Conservation (phyloP, 2,329 filamentous ascomycete genomes). For the Microascus cirrosus region DNA sequence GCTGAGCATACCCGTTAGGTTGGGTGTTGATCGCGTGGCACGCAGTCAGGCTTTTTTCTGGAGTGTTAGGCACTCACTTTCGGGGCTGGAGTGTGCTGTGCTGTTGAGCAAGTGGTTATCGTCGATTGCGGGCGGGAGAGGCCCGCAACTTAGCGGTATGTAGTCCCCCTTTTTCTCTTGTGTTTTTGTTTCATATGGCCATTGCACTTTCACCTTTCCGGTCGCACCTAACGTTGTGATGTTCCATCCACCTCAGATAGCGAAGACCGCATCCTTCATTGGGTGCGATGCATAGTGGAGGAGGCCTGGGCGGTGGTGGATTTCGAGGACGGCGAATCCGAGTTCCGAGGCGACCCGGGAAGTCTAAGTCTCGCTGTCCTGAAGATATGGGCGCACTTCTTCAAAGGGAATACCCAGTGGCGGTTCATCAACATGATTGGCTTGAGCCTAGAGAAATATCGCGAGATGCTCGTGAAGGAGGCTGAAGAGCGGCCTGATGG, state of each 20-base stretch:
- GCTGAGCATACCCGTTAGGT: slow-evolving; percentile 41
- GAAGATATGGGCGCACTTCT: slow-evolving; percentile 33
- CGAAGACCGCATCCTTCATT: slow-evolving; percentile 32
- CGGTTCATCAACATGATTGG: slow-evolving; percentile 34
- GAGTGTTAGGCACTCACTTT: slow-evolving; percentile 44
- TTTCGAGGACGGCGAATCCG: slow-evolving; percentile 18
- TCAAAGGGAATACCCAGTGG: slow-evolving; percentile 35
- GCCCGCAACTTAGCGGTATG: slow-evolving; percentile 16
- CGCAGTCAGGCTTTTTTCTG: slow-evolving; percentile 44
- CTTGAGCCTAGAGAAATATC: slow-evolving; percentile 23
- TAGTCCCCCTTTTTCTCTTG: neutral
- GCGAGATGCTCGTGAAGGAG: slow-evolving; percentile 12
- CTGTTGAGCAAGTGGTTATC: slow-evolving; percentile 39
- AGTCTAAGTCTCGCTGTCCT: slow-evolving; percentile 25
- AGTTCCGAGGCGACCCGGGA: slow-evolving; percentile 13
- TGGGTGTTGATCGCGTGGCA: slow-evolving; percentile 42
- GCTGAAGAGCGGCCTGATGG: neutral
- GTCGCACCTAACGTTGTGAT: neutral
- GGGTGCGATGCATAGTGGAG: slow-evolving; percentile 32
- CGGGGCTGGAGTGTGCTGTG: slow-evolving; percentile 41
- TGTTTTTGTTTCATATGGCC: neutral
- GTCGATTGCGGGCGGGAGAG: slow-evolving; percentile 12
- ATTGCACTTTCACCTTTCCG: neutral
- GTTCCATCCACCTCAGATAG: slow-evolving; percentile 15
- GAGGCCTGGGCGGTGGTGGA: slow-evolving; percentile 27